Base-by-base conservation (phyloP, 176 grass and related monocot genomes). In the Juncus effusus region DNA sequence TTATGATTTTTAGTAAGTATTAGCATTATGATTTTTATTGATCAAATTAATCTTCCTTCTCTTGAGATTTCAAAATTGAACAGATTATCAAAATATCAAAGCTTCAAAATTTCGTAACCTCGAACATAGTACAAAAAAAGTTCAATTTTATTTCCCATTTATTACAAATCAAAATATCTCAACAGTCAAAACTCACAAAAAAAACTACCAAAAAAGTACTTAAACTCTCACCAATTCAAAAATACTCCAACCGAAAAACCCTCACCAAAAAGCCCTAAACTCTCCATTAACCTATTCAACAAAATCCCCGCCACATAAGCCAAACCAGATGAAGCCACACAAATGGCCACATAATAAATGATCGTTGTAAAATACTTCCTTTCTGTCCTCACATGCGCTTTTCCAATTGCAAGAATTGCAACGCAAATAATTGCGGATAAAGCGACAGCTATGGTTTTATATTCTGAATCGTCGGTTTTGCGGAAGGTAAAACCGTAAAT, bases 401-500 rank as follows among this genome's bases (percentile, higher is more conserved):
- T 99, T 4, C 83, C 88, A 0, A 87, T 60, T 3, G 85, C 78
- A n/a, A 99, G 83, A 52, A 93, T 62, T 1, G 78, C 80, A 28
- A 93, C 60, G 65, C 85, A 93, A 16, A 68, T 40, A 2, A 97
- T 74, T 39, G 88, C 81, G 54, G 83, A 68, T 15, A 64, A 75
- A 3, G 83, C 80, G 1, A 84, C 83, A 1, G 57, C 78, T 61
- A 82, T 67, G 56, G 89, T 71, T 78, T 99, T 99, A 16, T 82
- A 82, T 65, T 93, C 94, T 61, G 62, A 69, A 69, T 76, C 58
- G 51, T 84, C 74, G 2, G 78, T 82, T 64, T 73, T 16, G 42
- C 56, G 61, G 69, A 99, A 99, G 42, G 83, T 82, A 12, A 99
- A 15, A 3, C 83, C 83, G 10, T 93, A 99, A 15, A 84, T 15